Percentiles rank a stretch among this genome's conserved stretches.
phyloP scores from a whole-genome alignment of 495 filamentous ascomycete genomes.

The Penicillium salamii region DNA sequence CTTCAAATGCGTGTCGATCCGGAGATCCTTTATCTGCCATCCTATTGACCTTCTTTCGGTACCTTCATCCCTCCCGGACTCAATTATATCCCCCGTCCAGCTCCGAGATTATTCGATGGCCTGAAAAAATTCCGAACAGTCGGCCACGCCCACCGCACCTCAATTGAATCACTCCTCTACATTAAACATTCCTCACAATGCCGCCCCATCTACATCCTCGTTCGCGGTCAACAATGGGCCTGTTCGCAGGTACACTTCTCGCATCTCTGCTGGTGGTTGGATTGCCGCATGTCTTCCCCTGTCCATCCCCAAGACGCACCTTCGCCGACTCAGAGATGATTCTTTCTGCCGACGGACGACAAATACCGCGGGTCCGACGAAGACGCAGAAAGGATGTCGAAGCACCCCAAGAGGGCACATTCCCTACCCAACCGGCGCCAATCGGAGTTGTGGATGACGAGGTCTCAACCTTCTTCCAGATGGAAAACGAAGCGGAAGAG shows the following conservation, averaged over 20 bases:
- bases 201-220: conserved; percentile 89
- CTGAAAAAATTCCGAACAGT: conserved; percentile 17
- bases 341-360: conserved; percentile 47
- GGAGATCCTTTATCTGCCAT: neutral
- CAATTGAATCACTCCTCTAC: conserved; percentile 2
- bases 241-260: conserved; percentile 93
- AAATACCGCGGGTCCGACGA: conserved; percentile 33
- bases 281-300: conserved; percentile 89
- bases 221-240: conserved; percentile 82
- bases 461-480: conserved; percentile 42
- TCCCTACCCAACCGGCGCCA: conserved; percentile 16
- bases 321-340: conserved; percentile 67
- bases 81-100: neutral
- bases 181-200: conserved; percentile 47
- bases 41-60: conserved; percentile 15
- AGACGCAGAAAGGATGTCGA: conserved; percentile 35
- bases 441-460: conserved; percentile 36
- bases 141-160: conserved; percentile 11
- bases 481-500: conserved; percentile 44
- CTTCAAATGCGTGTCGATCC: neutral
- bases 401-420: conserved; percentile 17
- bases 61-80: neutral
- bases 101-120: conserved; percentile 20
- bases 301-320: conserved; percentile 75
- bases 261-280: conserved; percentile 88